These are phyloP conservation scores for Phialophora macrospora DNA, from an alignment of 2,329 filamentous ascomycete genomes.

Conservation along the genomic window DNA sequence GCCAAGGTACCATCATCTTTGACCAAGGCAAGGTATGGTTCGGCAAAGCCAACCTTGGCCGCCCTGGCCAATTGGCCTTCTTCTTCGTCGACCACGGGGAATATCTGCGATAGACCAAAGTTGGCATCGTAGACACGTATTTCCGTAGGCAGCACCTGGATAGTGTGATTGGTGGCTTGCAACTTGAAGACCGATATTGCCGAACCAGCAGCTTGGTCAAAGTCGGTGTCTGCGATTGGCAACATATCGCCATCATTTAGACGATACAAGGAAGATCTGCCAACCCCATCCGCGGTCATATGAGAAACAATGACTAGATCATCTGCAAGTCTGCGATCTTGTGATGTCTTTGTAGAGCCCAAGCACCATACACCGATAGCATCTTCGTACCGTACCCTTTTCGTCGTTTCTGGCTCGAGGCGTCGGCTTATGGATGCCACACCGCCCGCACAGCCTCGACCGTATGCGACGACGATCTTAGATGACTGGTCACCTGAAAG, in stretches of 20 bases:
- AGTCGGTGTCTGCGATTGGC: conserved; percentile 80
- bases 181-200: conserved; percentile 86
- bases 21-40: conserved; percentile 82
- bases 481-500: conserved; percentile 44
- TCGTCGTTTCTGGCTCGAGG: conserved; percentile 73
- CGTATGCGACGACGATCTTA: conserved; percentile 60
- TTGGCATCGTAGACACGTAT: conserved; percentile 90
- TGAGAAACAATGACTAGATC: conserved; percentile 84
- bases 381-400: conserved; percentile 72
- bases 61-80: conserved; percentile 77
- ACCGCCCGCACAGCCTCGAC: conserved; percentile 65
- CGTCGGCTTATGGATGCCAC: conserved; percentile 78
- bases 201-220: conserved; percentile 84
- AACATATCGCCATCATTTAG: conserved; percentile 76
- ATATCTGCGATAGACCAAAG: conserved; percentile 84
- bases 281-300: conserved; percentile 65
- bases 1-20: conserved; percentile 82
- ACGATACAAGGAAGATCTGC: conserved; percentile 78
- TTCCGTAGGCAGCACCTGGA: conserved; percentile 86
- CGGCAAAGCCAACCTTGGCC: conserved; percentile 78
- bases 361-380: conserved; percentile 83
- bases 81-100: conserved; percentile 90
- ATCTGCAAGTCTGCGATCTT: conserved; percentile 60
- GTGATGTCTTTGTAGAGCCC: conserved; percentile 63
- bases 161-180: conserved; percentile 76